Evolutionary conservation across 1,284 basidiomycete genomes (phyloP), one percentile per base, ranked within the genome.

Genomic region (Polyporus tsugae): DNA sequence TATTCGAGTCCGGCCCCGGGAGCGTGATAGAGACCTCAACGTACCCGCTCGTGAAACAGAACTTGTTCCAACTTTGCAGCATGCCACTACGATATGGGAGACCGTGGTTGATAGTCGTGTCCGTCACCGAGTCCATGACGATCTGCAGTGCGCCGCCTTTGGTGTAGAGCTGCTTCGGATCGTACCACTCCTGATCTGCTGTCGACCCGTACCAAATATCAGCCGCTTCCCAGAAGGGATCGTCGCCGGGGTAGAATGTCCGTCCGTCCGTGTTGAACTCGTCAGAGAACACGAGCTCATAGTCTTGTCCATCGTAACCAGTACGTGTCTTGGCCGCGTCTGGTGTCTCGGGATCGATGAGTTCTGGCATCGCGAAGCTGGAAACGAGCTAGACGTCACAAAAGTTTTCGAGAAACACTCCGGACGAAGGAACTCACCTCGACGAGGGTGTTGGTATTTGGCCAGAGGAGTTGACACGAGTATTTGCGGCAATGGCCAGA

Each of bases 21-120:
- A 82, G 70, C 2, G 78, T 79, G 39, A 80, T 68, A 59, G 75
- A 78, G 60, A 88, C 90, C 80, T 90, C 89, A 64, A 93, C 87
- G 76, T 92, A 92, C 19, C 89, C 90, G 19, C 87, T 86, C 3
- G 88, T 91, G 80, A 96, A 97, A 78, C 95, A 97, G 78, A 96
- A 92, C 81, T 96, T 94, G 79, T 94, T 94, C 92, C 93, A 93
- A 68, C 82, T 85, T 77, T 90, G 87, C 2, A 92, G 74, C 89
- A 91, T 91, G 0, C 89, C 90, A 53, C 85, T 87, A 39, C 86
- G 84, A 79, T 91, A 95, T 68, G 87, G 83, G 70, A 95, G 83
- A 15, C 84, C 84, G 75, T 95, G 89, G 66, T 89, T 89, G 7
- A 81, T 49, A 13, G 71, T 69, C 13, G 64, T 17, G 65, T 78